Percentiles rank a stretch among this genome's conserved stretches.
Conservation (phyloP, 768 basidiomycete species). For the Tephrocybe rancida region DNA sequence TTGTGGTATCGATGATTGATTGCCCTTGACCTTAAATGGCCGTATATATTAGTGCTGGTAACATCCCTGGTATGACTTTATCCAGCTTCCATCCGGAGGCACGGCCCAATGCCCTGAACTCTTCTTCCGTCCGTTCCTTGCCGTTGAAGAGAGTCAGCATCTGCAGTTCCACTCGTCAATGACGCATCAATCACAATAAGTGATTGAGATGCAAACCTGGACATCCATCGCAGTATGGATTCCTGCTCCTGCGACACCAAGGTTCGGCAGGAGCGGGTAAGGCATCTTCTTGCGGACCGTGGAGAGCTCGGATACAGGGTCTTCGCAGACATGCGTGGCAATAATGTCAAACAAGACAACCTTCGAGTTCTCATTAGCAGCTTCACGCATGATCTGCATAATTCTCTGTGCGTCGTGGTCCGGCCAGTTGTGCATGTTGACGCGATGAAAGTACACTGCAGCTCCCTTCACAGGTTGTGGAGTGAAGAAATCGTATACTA, state of each 20-base stretch:
- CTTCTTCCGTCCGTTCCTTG: conserved; percentile 8
- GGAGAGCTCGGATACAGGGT: background rate
- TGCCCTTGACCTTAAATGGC: background rate
- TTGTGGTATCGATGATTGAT: no score
- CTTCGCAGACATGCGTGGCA: background rate
- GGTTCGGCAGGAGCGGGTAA: background rate
- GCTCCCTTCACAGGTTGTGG: conserved; percentile 12
- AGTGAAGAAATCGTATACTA: conserved; percentile 9
- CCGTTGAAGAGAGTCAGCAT: conserved; percentile 15
- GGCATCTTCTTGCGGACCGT: background rate
- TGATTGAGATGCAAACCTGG: background rate
- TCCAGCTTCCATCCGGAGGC: conserved; percentile 4
- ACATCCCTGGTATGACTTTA: background rate
- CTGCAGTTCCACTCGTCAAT: background rate
- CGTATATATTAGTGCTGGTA: background rate
- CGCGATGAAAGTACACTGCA: conserved; percentile 7
- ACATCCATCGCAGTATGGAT: background rate
- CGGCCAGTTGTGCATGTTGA: conserved; percentile 10
- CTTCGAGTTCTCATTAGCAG: conserved; percentile 4
- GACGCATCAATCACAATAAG: no score
- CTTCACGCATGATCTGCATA: conserved; percentile 3
- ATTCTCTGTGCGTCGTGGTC: conserved; percentile 2
- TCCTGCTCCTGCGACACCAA: background rate
- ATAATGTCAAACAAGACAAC: conserved; percentile 5
- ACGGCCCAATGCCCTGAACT: conserved; percentile 5